Base-by-base conservation (phyloP, 2,329 filamentous ascomycete genomes). In the Arthrobotrys megalospora region DNA sequence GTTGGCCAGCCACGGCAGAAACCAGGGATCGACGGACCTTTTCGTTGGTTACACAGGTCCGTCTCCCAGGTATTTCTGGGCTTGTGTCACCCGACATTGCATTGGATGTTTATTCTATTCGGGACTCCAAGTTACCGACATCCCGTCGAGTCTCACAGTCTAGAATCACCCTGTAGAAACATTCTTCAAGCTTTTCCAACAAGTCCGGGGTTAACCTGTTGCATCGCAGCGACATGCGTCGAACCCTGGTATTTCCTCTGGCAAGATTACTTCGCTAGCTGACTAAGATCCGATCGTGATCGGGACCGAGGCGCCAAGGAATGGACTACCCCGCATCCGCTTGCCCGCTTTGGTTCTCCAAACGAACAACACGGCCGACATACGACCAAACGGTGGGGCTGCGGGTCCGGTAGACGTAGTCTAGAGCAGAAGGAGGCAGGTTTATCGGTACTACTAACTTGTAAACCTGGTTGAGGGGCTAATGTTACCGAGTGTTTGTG, bases 1-100 rank as follows among this genome's bases (percentile, higher is more conserved):
- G n/a, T n/a, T n/a, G n/a, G n/a, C n/a, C n/a, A 43, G 55, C 36
- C 55, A 60, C 55, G 55, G 55, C 55, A 60, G 55, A 60, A 60
- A 60, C 19, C 28, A 12, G 55, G 8, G 32, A 58, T 38, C 52
- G 52, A 34, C 48, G 7, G 8, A 24, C 19, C 32, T n/a, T n/a
- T 16, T 36, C 32, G 32, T 4, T 21, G n/a, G 55, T 60, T 41
- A 60, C 55, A 60, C 55, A 60, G 43, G 8, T 3, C 36, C 11
- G 14, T 28, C 19, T n/a, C 2, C 7, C 36, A 60, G 55, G 16
- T 2, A 38, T 5, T 48, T 60, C 24, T 43, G 55, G 6, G 36
- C 36, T 10, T 43, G 55, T 60, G 10, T 43, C 36, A 60, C 36
- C 32, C 34, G 55, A 43, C 36, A 24, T 16, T 16, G 19, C 6